Base-by-base conservation (phyloP, 2,329 filamentous ascomycete genomes). In the Monosporascus cannonballus region DNA sequence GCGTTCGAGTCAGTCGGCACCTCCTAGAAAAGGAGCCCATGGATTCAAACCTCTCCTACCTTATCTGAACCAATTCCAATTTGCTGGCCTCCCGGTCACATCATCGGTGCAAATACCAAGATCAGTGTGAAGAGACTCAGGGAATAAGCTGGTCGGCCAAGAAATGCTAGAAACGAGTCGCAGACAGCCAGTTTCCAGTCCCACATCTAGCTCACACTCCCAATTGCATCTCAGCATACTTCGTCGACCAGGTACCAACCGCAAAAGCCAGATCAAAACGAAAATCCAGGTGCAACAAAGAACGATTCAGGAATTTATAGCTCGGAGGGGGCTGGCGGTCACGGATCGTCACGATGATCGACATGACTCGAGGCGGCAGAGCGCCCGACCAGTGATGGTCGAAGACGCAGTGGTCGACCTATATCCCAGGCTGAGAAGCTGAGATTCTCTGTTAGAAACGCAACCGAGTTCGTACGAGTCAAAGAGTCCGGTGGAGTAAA, bases 1-100 rank as follows among this genome's bases (percentile, higher is more conserved):
- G 65, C 25, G 58, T 67, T 49, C 69, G 62, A 48, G 69, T 71
- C 47, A 70, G 70, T 48, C 65, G 71, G 50, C 63, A 61, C 8
- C 50, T 64, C 22, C 62, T 63, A 3, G 53, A 55, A 11, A 57
- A 56, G 51, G 52, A 56, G 14, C 60, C 56, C 8, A 56, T 51
- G 50, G 49, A 4, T 60, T 84, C 18, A 71, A 74, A 25, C 77
- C 76, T 30, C 66, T 84, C 3, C 61, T 81, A 25, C 80, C 80
- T 2, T 84, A 77, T 59, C 74, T 72, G 47, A 68, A 73, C 4
- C 73, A 84, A 54, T 82, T 84, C 55, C 69, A 68, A 52, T 72
- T 73, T 52, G 79, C 77, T 51, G 79, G 80, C 1, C 69, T 84
- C 48, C 79, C 80, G 2, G 75, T 84, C 1, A 83, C 81, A 11